phyloP scores from a whole-genome alignment of 345 rosid species.

The Acer yangbiense region DNA sequence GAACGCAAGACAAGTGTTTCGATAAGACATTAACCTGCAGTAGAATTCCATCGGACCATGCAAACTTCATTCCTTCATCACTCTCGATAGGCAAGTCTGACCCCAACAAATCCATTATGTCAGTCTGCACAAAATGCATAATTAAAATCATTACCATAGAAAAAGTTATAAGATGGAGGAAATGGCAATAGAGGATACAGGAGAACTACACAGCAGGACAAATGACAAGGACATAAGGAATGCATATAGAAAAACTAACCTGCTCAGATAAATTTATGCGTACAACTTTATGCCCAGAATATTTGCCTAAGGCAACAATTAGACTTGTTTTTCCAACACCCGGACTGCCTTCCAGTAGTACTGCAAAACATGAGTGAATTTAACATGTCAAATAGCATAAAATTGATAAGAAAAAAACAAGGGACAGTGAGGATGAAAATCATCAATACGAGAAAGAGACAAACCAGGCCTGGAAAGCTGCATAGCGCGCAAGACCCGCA shows the following conservation, averaged over 20 bases:
- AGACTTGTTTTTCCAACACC: slow-evolving; percentile 99
- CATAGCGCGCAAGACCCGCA: slow-evolving; percentile 92
- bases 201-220: neutral
- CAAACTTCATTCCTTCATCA: slow-evolving; percentile 87
- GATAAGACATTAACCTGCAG: slow-evolving; percentile 62
- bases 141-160: neutral
- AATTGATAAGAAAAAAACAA: neutral
- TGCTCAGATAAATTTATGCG: slow-evolving; percentile 97
- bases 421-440: slow-evolving; percentile 14
- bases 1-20: slow-evolving; percentile 13
- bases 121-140: slow-evolving; percentile 66
- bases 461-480: slow-evolving; percentile 89
- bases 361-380: slow-evolving; percentile 37
- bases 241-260: slow-evolving; percentile 43
- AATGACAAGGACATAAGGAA: neutral
- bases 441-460: slow-evolving; percentile 6
- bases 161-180: slow-evolving; percentile 9
- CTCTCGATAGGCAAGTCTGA: slow-evolving; percentile 92
- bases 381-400: slow-evolving; percentile 15
- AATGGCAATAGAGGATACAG: slow-evolving; percentile 6
- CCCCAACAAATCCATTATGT: slow-evolving; percentile 97
- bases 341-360: slow-evolving; percentile 93
- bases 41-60: slow-evolving; percentile 96
- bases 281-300: slow-evolving; percentile 93
- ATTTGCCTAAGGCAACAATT: slow-evolving; percentile 81